phyloP scores from a whole-genome alignment of 2,329 filamentous ascomycete species.

The Bretziella fagacearum region DNA sequence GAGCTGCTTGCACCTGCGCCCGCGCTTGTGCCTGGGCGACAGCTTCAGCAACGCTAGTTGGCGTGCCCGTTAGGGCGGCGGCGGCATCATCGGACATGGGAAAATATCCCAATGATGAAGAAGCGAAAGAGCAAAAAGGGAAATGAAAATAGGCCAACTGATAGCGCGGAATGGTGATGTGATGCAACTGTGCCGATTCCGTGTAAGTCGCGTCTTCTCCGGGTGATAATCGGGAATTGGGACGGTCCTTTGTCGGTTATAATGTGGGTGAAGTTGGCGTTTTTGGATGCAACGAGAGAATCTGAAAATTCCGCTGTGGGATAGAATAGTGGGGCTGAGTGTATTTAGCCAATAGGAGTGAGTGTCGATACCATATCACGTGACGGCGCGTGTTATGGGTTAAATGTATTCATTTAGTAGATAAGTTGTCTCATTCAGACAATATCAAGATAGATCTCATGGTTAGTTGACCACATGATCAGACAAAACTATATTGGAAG shows the following conservation, averaged over 20 bases:
- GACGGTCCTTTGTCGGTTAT: constrained; percentile 15
- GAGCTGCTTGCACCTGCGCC: neutral
- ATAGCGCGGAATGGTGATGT: neutral
- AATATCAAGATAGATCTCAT: too few species aligned
- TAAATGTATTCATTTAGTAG: too few species aligned
- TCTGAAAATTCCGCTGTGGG: neutral
- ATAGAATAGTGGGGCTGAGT: neutral
- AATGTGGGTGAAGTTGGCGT: constrained; percentile 13
- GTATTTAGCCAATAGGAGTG: neutral
- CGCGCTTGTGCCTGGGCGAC: constrained; percentile 9
- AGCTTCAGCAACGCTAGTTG: constrained; percentile 4
- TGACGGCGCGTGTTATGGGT: too few species aligned
- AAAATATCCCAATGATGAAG: neutral
- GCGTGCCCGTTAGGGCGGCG: neutral
- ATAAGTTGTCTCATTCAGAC: too few species aligned
- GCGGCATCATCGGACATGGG: constrained; percentile 4
- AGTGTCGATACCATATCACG: neutral
- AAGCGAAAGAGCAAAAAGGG: neutral
- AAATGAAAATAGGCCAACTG: neutral
- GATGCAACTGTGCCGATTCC: neutral
- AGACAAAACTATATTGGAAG: too few species aligned
- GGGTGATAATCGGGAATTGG: constrained; percentile 14
- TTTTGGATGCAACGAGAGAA: neutral
- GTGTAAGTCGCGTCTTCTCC: constrained; percentile 16
- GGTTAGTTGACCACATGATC: too few species aligned